phyloP scores from a whole-genome alignment of 225 moss, liverwort and hornwort species.

The Neckera pumila region DNA sequence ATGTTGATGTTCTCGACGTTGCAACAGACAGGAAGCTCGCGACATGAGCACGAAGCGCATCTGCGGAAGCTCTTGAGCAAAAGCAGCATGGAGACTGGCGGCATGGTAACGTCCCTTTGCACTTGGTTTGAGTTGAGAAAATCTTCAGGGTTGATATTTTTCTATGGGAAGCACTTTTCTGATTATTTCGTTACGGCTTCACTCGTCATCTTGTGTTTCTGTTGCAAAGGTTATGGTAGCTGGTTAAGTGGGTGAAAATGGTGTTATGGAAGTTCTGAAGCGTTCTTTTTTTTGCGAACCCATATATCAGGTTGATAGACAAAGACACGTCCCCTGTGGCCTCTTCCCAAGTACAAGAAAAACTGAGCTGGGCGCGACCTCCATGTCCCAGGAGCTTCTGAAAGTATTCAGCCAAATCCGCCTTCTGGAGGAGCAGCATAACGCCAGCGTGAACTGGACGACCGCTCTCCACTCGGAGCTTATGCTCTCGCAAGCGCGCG shows the following conservation, averaged over 20 bases:
- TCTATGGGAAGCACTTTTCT: not conserved
- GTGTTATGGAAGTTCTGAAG: not conserved
- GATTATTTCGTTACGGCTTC: not conserved
- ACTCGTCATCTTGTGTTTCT: not conserved
- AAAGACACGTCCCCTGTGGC: conserved; percentile 10
- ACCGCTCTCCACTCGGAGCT: conserved; percentile 56
- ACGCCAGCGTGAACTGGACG: conserved; percentile 31
- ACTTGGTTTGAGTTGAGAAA: not conserved
- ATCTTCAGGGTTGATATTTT: not conserved
- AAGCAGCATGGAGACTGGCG: conserved; percentile 6
- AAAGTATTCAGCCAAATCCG: conserved; percentile 72
- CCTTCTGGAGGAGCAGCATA: conserved; percentile 58
- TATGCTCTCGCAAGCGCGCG: conserved; percentile 44
- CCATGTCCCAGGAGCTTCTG: conserved; percentile 46
- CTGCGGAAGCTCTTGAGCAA: conserved; percentile 65
- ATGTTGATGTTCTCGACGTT: not conserved
- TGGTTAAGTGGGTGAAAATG: not conserved
- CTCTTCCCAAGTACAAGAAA: not conserved
- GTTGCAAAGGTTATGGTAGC: not conserved
- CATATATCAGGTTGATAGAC: conserved; percentile 6
- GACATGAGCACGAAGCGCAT: conserved; percentile 32
- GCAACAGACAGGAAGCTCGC: conserved; percentile 12
- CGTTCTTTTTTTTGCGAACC: not conserved
- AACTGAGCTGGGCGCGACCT: not conserved
- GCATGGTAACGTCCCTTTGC: conserved; percentile 3